Base-by-base conservation (phyloP, 768 basidiomycete species). In the Hydnomerulius pinastri region DNA sequence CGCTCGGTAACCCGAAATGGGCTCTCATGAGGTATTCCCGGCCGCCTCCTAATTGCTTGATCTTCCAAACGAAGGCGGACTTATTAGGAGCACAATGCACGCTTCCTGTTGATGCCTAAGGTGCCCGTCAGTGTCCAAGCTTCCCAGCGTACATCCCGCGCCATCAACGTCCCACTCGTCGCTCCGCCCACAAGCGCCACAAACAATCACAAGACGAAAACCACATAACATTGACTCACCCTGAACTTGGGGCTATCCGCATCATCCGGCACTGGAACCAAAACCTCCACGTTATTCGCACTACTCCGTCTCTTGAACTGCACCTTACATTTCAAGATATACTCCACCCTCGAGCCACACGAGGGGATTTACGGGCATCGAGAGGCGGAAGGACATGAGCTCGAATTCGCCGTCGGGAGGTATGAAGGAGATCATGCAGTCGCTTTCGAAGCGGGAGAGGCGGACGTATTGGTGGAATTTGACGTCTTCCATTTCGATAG, bases 391-490 rank as follows among this genome's bases (percentile, higher is more conserved):
- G 4, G 89, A 90, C 94, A 98, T 98, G 50, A 98, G 82, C 65
- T 98, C 97, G 63, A 99, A 98, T 68, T 98, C 96, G 62, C 97
- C 97, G 66, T 98, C 96, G 4, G 97, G 96, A 0, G 97, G 97
- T 61, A 98, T 99, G 74, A 99, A 99, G 29, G 92, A 94, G 64
- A 98, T 99, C 1, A 96, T 98, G 53, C 97, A 87, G 72, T 99
- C 96, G 69, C 96, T 98, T 65, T 99, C 97, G 65, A 99, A 99
- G 6, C 96, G 85, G 9, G 94, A 89, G 20, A 99, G 79, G 9
- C 97, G 92, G 10, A 98, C 97, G 63, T 96, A 99, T 78, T 99
- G 97, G 65, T 99, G 97, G 75, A 99, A 99, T 69, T 98, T 98
- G 74, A 98, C 92, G 62, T 98, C 97, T 68, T 99, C 97, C 90